Evolutionary conservation across 2,329 filamentous ascomycete species (phyloP).

Genomic region (Claviceps purpurea): DNA sequence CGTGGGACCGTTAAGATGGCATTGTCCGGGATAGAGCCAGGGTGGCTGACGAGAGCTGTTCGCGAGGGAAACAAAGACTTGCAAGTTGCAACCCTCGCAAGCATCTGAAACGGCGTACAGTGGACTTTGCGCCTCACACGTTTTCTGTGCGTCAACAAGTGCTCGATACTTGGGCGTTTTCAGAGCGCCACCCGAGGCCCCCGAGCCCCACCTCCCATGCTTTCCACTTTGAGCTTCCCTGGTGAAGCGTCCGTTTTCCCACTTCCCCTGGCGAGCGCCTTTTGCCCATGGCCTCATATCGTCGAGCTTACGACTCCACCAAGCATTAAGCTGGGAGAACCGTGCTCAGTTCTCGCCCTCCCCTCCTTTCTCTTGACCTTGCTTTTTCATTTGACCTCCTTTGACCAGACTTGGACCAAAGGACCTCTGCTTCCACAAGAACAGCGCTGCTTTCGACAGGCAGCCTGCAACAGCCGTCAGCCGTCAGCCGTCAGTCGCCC

Average conservation of each 20-base stretch:
- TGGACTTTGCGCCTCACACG: neutral
- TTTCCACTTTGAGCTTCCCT: neutral
- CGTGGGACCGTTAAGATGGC: neutral
- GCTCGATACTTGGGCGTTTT: neutral
- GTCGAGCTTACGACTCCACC: neutral
- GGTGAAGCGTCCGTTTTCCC: slow-evolving; percentile 1
- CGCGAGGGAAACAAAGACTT: neutral
- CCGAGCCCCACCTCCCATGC: neutral
- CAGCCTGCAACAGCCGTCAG: no score
- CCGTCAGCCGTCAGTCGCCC: neutral
- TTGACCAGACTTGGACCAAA: no score
- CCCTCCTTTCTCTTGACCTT: no score
- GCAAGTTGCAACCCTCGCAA: neutral
- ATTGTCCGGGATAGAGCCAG: neutral
- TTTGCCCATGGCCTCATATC: neutral
- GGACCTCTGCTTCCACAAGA: no score
- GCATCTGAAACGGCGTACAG: slow-evolving; percentile 3
- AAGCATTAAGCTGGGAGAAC: neutral
- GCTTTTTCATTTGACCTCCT: no score
- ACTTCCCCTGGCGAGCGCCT: slow-evolving; percentile 3
- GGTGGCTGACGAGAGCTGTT: neutral
- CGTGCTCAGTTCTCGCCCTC: no score
- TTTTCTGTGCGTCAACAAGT: neutral
- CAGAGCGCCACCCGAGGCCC: no score
- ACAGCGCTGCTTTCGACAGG: no score